These are phyloP conservation scores for Neonectria ditissima DNA, from an alignment of 2,329 filamentous ascomycete genomes.

Conservation along the genomic window DNA sequence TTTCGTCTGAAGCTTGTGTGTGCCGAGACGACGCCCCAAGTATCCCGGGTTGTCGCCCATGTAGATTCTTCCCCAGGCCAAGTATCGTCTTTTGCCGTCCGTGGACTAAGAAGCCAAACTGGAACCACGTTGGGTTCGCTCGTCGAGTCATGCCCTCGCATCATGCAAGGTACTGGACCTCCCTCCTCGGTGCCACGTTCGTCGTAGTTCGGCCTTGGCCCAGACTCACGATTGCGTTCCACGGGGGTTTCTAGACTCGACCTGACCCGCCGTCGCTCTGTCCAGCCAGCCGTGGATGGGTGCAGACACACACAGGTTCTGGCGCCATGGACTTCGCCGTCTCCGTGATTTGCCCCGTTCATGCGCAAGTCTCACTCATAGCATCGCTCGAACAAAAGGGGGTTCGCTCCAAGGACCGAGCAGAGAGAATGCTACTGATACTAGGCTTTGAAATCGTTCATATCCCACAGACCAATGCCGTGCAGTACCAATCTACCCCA, in stretches of 20 bases:
- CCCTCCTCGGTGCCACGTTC: not conserved
- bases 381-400: conserved; percentile 1
- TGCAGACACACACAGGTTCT: not conserved
- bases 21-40: not conserved
- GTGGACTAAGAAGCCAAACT: not conserved
- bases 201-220: not conserved
- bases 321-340: conserved; percentile 1
- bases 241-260: conserved; percentile 17
- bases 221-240: conserved; percentile 16
- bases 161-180: conserved; percentile 37
- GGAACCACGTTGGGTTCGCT: conserved; percentile 11
- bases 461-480: conserved; percentile 29
- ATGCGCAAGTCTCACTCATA: conserved; percentile 1
- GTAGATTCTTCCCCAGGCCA: conserved; percentile 6
- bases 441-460: conserved; percentile 19
- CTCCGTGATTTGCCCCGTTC: not conserved
- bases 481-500: conserved; percentile 39
- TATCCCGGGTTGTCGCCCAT: conserved; percentile 7
- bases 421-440: conserved; percentile 8
- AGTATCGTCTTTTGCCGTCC: conserved; percentile 13
- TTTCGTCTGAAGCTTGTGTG: conserved; percentile 3
- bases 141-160: conserved; percentile 28
- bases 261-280: not conserved
- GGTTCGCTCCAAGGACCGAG: conserved; percentile 24
- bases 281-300: no score